These are phyloP conservation scores for Penicillium lividum DNA, from an alignment of 495 filamentous ascomycete genomes.

Conservation along the genomic window DNA sequence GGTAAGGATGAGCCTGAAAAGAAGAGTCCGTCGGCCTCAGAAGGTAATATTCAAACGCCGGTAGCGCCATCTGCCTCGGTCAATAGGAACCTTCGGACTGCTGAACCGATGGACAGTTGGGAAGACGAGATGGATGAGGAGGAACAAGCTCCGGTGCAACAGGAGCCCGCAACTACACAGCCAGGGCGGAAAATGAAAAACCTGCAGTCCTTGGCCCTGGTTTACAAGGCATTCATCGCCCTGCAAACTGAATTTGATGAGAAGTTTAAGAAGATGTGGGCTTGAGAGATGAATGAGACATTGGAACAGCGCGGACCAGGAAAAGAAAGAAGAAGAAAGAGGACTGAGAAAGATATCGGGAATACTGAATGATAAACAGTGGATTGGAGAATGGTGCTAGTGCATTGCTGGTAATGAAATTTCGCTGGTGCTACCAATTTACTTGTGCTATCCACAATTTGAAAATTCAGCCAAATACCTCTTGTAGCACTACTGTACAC, in stretches of 20 bases:
- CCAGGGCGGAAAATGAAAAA: not conserved
- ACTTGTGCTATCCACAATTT: too few species aligned
- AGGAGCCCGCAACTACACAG: too few species aligned
- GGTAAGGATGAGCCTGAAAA: not conserved
- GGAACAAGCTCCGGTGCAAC: not conserved
- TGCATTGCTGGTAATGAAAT: not conserved
- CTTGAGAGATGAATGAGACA: not conserved
- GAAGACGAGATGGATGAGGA: not conserved
- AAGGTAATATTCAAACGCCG: not conserved
- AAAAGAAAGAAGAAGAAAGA: too few species aligned
- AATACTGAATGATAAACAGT: not conserved
- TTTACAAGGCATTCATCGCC: not conserved
- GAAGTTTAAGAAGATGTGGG: conserved; percentile 3
- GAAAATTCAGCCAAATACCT: too few species aligned
- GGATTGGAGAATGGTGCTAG: not conserved
- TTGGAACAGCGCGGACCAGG: not conserved
- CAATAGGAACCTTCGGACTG: not conserved
- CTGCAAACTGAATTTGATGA: not conserved
- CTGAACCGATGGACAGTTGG: not conserved
- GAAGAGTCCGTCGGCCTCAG: not conserved
- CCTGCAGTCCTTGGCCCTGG: not conserved
- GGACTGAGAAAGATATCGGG: too few species aligned
- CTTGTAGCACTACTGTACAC: too few species aligned
- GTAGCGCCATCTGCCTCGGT: not conserved
- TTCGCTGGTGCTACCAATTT: too few species aligned